A percentile compares a stretch with the other conserved stretches of the same genome.
Conservation (phyloP, 2,329 filamentous ascomycete species). For the Monosporascus sp. region DNA sequence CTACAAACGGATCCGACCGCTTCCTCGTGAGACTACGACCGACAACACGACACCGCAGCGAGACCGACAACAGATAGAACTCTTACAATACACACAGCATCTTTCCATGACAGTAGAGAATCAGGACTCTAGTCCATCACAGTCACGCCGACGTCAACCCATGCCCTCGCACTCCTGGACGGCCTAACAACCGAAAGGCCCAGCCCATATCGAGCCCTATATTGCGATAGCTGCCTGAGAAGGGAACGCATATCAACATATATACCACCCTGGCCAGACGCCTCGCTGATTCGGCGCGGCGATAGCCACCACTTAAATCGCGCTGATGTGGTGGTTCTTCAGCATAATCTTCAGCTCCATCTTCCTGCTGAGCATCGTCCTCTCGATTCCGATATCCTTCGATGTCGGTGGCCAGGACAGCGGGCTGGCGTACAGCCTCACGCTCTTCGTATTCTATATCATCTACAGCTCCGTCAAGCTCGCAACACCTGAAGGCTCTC, state of each 20-base stretch:
- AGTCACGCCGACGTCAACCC: not conserved
- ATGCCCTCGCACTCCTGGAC: slow-evolving; percentile 1
- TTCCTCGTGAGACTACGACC: too few species aligned
- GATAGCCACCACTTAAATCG: slow-evolving; percentile 32
- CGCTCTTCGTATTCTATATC: slow-evolving; percentile 86
- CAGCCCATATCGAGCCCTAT: not conserved
- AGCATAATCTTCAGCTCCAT: slow-evolving; percentile 72
- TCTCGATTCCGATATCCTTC: slow-evolving; percentile 94
- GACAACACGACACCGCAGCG: too few species aligned
- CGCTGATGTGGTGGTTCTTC: slow-evolving; percentile 76
- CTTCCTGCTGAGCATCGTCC: slow-evolving; percentile 87
- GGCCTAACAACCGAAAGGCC: not conserved
- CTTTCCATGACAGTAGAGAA: not conserved
- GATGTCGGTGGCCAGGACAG: slow-evolving; percentile 95
- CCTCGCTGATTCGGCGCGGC: slow-evolving; percentile 29
- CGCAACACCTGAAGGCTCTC: slow-evolving; percentile 71
- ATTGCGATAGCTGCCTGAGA: not conserved
- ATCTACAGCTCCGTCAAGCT: slow-evolving; percentile 77
- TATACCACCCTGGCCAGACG: slow-evolving; percentile 23
- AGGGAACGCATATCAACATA: not conserved
- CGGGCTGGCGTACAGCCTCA: slow-evolving; percentile 87
- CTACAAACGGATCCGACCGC: too few species aligned
- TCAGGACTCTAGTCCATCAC: not conserved
- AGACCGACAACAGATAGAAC: not conserved
- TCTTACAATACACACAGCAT: not conserved